Evolutionary conservation across 805 yeast genomes (phyloP).

Genomic region (Blastobotrys attinorum): DNA sequence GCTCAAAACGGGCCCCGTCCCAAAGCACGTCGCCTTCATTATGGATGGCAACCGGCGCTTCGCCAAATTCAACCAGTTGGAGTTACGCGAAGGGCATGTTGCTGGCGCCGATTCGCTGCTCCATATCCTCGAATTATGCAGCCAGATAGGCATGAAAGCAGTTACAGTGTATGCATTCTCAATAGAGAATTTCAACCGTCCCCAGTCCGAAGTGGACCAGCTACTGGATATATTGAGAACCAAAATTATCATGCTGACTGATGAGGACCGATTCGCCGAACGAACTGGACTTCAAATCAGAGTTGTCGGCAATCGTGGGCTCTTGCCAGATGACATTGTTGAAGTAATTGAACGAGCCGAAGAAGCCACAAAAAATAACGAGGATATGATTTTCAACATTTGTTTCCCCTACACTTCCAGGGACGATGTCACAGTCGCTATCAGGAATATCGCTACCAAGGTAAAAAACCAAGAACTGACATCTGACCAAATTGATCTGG

Average conservation of each 20-base stretch:
- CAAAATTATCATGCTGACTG: slow-evolving; percentile 22
- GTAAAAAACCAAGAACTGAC: slow-evolving; percentile 21
- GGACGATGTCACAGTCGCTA: slow-evolving; percentile 72
- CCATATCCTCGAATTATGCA: slow-evolving; percentile 58
- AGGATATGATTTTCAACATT: slow-evolving; percentile 26
- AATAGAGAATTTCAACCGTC: slow-evolving; percentile 87
- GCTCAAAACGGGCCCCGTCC: slow-evolving; percentile 65
- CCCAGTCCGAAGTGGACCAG: slow-evolving; percentile 73
- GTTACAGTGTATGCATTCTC: slow-evolving; percentile 94
- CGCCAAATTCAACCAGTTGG: slow-evolving; percentile 61
- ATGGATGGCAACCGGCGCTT: slow-evolving; percentile 97
- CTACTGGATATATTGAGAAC: slow-evolving; percentile 44
- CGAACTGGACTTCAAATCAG: slow-evolving; percentile 31
- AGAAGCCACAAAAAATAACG: slow-evolving; percentile 49
- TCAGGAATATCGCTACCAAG: slow-evolving; percentile 38
- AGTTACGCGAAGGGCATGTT: slow-evolving; percentile 81
- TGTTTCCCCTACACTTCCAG: slow-evolving; percentile 95
- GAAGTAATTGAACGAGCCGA: slow-evolving; percentile 57
- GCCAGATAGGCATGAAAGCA: slow-evolving; percentile 67
- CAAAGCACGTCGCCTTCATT: slow-evolving; percentile 83
- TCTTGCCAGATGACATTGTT: slow-evolving; percentile 65
- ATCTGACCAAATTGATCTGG: slow-evolving; percentile 37
- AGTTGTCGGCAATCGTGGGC: slow-evolving; percentile 63
- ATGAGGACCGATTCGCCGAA: slow-evolving; percentile 9
- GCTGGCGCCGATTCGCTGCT: slow-evolving; percentile 72